Conservation (phyloP, 139 green algal genomes). For the Medakamo hakoo region DNA sequence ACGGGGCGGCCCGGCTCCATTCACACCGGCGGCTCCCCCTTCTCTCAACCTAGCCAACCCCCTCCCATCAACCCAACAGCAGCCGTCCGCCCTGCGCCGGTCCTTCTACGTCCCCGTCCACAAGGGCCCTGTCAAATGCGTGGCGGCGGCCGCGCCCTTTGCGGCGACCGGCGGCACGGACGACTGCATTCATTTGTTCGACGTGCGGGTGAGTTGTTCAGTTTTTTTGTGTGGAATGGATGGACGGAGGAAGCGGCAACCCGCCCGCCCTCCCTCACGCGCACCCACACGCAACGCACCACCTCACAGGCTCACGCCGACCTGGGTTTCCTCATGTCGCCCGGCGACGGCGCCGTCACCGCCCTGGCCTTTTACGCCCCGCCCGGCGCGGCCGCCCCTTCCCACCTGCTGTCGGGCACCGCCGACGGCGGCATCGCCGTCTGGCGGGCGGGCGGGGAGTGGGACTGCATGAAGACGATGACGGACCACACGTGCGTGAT, state of each 20-base stretch:
- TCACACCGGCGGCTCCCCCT: not conserved
- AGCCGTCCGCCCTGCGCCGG: conserved; percentile 11
- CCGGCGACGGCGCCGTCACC: conserved; percentile 54
- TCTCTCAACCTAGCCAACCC: not conserved
- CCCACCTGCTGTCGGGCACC: conserved; percentile 63
- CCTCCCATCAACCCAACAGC: conserved; percentile 2
- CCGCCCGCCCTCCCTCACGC: too few species aligned
- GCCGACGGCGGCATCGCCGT: conserved; percentile 58
- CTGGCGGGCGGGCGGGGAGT: conserved; percentile 46
- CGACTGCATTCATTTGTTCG: conserved; percentile 63
- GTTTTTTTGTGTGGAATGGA: too few species aligned
- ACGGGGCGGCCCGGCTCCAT: not conserved
- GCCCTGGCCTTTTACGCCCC: conserved; percentile 45
- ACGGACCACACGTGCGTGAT: conserved; percentile 23
- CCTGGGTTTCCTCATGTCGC: conserved; percentile 67
- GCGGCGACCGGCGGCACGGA: conserved; percentile 56
- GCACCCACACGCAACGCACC: too few species aligned
- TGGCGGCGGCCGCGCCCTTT: conserved; percentile 34
- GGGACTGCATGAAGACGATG: conserved; percentile 61
- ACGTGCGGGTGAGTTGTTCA: conserved; percentile 33
- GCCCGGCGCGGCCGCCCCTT: conserved; percentile 16
- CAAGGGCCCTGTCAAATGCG: conserved; percentile 51
- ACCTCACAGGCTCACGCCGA: conserved; percentile 29
- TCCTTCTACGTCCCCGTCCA: conserved; percentile 42
- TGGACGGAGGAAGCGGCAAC: too few species aligned